Percentiles rank a stretch among this genome's conserved stretches.
Conservation (phyloP, 2,329 filamentous ascomycete species). For the Hyphodiscus sp. region DNA sequence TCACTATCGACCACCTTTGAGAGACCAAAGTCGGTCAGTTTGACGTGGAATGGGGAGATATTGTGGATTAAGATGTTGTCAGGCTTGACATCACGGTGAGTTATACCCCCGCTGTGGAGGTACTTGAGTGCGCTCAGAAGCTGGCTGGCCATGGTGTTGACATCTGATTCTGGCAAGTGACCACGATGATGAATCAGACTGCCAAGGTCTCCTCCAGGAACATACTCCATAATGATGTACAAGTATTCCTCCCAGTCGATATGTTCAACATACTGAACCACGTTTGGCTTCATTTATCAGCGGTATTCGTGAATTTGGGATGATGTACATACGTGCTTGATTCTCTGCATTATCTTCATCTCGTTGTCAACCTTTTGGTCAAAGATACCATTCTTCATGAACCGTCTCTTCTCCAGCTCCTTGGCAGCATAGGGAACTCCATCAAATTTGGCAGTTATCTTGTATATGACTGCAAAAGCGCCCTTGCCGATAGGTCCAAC, state of each 20-base stretch:
- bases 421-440: constrained; percentile 85
- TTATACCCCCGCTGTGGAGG: constrained; percentile 81
- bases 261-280: constrained; percentile 87
- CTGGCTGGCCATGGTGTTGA: constrained; percentile 67
- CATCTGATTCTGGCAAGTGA: constrained; percentile 58
- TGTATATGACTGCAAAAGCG: constrained; percentile 90
- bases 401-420: constrained; percentile 85
- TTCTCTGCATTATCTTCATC: constrained; percentile 87
- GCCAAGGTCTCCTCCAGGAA: constrained; percentile 76
- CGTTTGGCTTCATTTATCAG: constrained; percentile 56
- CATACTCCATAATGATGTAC: constrained; percentile 96
- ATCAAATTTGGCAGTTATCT: constrained; percentile 77
- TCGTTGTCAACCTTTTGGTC: constrained; percentile 94
- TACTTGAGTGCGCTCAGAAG: constrained; percentile 79
- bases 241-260: constrained; percentile 74
- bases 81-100: constrained; percentile 96
- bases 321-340: constrained; percentile 64
- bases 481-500: constrained; percentile 80
- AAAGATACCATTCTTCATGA: constrained; percentile 85
- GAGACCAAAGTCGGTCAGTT: constrained; percentile 92
- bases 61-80: constrained; percentile 89
- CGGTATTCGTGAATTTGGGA: constrained; percentile 4
- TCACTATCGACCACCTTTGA: constrained; percentile 90
- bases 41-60: constrained; percentile 68
- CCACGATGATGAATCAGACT: constrained; percentile 58